Conservation (phyloP, 495 filamentous ascomycete species). For the Pyrenula aspistea region DNA sequence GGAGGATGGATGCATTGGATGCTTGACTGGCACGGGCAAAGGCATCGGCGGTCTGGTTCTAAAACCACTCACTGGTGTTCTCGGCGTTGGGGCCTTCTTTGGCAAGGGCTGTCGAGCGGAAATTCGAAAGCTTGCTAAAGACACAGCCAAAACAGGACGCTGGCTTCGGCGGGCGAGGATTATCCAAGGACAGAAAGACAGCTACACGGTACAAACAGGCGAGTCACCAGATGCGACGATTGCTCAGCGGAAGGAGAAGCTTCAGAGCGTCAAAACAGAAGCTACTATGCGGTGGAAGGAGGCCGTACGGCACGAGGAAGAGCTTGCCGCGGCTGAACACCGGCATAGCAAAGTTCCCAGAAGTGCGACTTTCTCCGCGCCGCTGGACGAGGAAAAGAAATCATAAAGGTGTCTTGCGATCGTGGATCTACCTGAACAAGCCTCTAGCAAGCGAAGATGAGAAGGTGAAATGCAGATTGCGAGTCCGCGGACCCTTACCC, state of each 20-base stretch:
- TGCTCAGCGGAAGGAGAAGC: not conserved
- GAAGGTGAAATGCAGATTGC: too few relatives aligned
- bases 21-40: slow-evolving; percentile 57
- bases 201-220: not conserved
- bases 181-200: not conserved
- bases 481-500: too few relatives aligned
- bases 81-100: not conserved
- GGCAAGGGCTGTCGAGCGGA: not conserved
- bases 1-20: slow-evolving; percentile 46
- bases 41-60: slow-evolving; percentile 51
- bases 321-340: not conserved
- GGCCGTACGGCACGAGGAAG: not conserved
- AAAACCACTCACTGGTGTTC: not conserved
- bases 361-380: not conserved
- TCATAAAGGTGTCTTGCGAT: too few relatives aligned
- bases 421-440: too few relatives aligned
- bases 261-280: not conserved
- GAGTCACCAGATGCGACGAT: not conserved
- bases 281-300: not conserved
- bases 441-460: too few relatives aligned
- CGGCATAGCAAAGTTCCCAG: not conserved
- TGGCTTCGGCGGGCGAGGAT: not conserved
- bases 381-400: not conserved
- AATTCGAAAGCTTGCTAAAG: not conserved
- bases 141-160: not conserved